Evolutionary conservation across 1,284 basidiomycete species (phyloP), one percentile per base, ranked within the genome.

Genomic region (Polyporus tsugae): DNA sequence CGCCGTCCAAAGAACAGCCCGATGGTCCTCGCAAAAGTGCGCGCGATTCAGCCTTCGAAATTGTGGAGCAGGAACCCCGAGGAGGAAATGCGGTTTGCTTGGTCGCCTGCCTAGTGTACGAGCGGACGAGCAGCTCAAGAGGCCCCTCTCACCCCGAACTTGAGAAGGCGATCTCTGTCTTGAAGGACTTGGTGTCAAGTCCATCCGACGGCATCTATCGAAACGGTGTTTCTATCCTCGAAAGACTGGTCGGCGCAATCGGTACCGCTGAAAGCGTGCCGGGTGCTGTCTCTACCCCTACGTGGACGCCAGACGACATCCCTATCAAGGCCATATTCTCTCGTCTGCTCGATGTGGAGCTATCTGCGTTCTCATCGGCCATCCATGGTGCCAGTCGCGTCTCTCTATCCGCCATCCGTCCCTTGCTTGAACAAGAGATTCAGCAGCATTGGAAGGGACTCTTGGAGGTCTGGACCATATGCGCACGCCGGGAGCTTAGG

Each of bases 361-460:
- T 72, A 68, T 63, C 74, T 49, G 60, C 38, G 6, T 74, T 83
- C 2, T 68, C 72, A 3, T 55, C 68, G 2, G 63, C 62, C 22
- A 62, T 80, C 22, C 68, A 65, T 17, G 68, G 67, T n/a, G 74
- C 79, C 35, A 72, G 66, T 29, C 67, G 58, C 7, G 71, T 82
- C 49, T 72, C 78, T 7, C 42, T 79, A 11, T 66, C 76, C 4
- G 68, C 74, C 17, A 71, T 87, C 10, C 75, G 79, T 36, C 79
- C 76, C 17, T 79, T 89, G 0, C 78, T 80, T 1, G 84, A 86
- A 67, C 65, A 73, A 13, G 87, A 90, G 70, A 79, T 89, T 10
- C 62, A 78, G 36, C 59, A 69, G 0, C 78, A 86, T 68, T 88
- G 85, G 86, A 78, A 83, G 39, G 73, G 67, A 11, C 70, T 90